These are phyloP conservation scores for Russula brevipes DNA, from an alignment of 768 basidiomycete species.

Conservation along the genomic window DNA sequence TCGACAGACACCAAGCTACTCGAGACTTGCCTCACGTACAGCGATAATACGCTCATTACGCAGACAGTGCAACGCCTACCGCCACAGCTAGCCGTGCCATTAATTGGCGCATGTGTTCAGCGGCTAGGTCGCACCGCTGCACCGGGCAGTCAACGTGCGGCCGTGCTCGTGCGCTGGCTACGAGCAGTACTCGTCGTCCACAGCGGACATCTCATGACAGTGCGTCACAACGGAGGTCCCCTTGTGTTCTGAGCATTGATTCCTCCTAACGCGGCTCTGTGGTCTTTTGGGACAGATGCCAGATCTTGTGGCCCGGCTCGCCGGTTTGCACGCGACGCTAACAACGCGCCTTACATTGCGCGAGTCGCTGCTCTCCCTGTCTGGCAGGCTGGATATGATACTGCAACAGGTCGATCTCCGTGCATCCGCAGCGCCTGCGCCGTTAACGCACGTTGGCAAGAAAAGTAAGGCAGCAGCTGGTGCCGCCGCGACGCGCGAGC, in stretches of 20 bases:
- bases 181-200: conserved; percentile 80
- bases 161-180: conserved; percentile 67
- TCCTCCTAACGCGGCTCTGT: background rate
- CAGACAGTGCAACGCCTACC: conserved; percentile 86
- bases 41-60: conserved; percentile 71
- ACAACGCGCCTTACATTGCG: conserved; percentile 76
- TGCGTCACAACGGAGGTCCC: conserved; percentile 36
- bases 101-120: conserved; percentile 86
- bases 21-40: conserved; percentile 82
- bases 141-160: conserved; percentile 73
- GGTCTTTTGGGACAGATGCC: conserved; percentile 61
- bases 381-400: conserved; percentile 89
- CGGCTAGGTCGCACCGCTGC: conserved; percentile 76
- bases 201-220: conserved; percentile 91
- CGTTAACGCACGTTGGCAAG: conserved; percentile 39
- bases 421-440: conserved; percentile 61
- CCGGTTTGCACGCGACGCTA: conserved; percentile 77
- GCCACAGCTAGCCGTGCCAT: conserved; percentile 76
- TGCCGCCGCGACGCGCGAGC: conserved; percentile 30
- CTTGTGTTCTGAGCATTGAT: background rate
- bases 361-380: conserved; percentile 77
- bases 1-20: conserved; percentile 85
- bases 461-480: conserved; percentile 36
- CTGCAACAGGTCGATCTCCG: conserved; percentile 91
- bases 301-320: conserved; percentile 81